Conservation (phyloP, 106 monocot species). For the Dendrobium huoshanense region DNA sequence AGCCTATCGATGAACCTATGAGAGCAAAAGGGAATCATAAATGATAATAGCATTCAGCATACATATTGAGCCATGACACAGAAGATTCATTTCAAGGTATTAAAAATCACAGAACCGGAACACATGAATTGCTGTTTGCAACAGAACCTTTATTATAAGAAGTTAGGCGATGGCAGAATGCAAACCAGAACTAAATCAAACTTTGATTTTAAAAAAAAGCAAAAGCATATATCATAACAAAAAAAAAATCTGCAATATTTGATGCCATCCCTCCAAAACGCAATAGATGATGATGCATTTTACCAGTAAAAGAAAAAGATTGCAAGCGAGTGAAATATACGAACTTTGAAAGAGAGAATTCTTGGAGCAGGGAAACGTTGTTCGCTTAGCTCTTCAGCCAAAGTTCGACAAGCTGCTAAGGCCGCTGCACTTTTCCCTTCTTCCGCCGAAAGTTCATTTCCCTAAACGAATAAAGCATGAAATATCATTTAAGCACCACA, state of each 20-base stretch:
- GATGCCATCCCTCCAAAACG: too few relatives aligned
- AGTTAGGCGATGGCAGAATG: too few relatives aligned
- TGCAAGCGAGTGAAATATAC: slow-evolving; percentile 9
- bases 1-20: too few relatives aligned
- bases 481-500: not conserved
- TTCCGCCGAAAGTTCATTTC: slow-evolving; percentile 82
- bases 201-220: not conserved
- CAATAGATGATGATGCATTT: not conserved
- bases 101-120: too few relatives aligned
- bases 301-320: not conserved
- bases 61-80: too few relatives aligned
- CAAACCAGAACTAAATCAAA: not conserved
- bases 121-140: too few relatives aligned
- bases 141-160: too few relatives aligned
- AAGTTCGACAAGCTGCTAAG: slow-evolving; percentile 94
- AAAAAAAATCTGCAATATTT: not conserved
- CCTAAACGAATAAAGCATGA: slow-evolving; percentile 30
- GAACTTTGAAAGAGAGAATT: slow-evolving; percentile 89
- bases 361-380: slow-evolving; percentile 90
- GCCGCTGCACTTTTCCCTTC: slow-evolving; percentile 89
- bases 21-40: too few relatives aligned
- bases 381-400: slow-evolving; percentile 91
- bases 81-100: too few relatives aligned
- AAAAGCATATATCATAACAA: not conserved
- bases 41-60: too few relatives aligned